Percentiles rank a stretch among this genome's conserved stretches.
phyloP scores from a whole-genome alignment of 768 basidiomycete species.

The Termitomyces sp. region DNA sequence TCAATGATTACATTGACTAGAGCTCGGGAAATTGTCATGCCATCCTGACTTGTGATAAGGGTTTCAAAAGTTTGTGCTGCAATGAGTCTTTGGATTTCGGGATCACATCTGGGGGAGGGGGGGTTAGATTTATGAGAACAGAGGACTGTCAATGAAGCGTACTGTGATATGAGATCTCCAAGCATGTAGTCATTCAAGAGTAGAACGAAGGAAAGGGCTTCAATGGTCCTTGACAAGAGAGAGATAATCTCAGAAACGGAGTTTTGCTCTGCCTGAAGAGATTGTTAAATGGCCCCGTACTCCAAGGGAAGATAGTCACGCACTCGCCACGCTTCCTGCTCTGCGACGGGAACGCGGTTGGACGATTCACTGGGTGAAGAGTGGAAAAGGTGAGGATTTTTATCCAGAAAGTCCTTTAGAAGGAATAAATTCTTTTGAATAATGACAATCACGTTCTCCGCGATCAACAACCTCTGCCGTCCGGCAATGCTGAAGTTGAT shows the following conservation, averaged over 20 bases:
- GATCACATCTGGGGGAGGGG: constrained; percentile 58
- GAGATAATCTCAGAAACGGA: constrained; percentile 75
- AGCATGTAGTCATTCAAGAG: constrained; percentile 89
- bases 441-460: constrained; percentile 58
- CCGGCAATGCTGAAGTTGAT: constrained; percentile 30
- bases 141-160: constrained; percentile 19
- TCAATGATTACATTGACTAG: constrained; percentile 96
- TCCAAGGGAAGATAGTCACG: constrained; percentile 7
- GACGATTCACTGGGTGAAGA: constrained; percentile 69
- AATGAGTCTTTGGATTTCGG: constrained; percentile 65
- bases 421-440: constrained; percentile 77
- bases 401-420: constrained; percentile 70
- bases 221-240: constrained; percentile 81
- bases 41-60: constrained; percentile 78
- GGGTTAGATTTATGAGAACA: background rate
- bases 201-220: constrained; percentile 91
- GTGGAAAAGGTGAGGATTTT: constrained; percentile 83
- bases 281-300: constrained; percentile 3
- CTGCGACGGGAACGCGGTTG: constrained; percentile 52
- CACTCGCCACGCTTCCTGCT: constrained; percentile 91
- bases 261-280: constrained; percentile 64
- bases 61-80: constrained; percentile 76
- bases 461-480: constrained; percentile 53
- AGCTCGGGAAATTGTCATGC: constrained; percentile 82
- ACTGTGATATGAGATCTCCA: constrained; percentile 81